Evolutionary conservation across 306 rosid genomes (phyloP), one percentile per base, ranked within the genome.

Genomic region (Ochetophila trinervis): DNA sequence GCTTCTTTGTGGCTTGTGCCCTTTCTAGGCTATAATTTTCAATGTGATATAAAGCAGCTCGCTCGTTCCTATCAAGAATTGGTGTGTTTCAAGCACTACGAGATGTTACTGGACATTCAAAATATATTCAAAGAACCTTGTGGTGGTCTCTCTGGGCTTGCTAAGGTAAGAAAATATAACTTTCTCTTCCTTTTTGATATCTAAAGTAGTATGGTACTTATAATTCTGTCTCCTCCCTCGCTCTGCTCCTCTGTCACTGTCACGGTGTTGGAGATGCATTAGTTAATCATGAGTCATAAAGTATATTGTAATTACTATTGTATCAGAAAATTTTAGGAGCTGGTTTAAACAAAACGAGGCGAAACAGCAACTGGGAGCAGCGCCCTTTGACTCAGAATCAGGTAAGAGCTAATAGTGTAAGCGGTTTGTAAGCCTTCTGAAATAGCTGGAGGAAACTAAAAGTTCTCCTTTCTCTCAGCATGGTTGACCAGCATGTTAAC

Each of bases 311-410:
- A 66, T 57, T 56, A 24, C 12, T 71, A 53, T 54, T 57, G 52
- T 73, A 44, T 71, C 80, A 93, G 99, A 93, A 93, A 87, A 78
- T 90, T 60, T 59, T 93, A 53, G 99, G 99, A 61, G 91, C 92
- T 69, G 82, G 83, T 74, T 80, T 93, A 75, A 90, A 93, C 88
- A 93, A 93, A 84, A 88, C 97, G 44, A 84, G 96, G 67, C 84
- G 95, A 73, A 88, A 86, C 80, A 93, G 99, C 82, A 78, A 93
- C 67, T 93, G 96, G 99, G 99, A 93, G 78, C 94, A 83, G 44
- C 83, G 99, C 5, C 99, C 99, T 57, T 78, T 93, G 69, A 78
- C 91, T 35, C 75, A 34, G 72, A 84, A 90, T 80, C 99, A 93
- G 82, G 98, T 89, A 70, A 76, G 60, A 53, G 17, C 42, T 67